Evolutionary conservation across 768 basidiomycete species (phyloP), one percentile per base, ranked within the genome.

Genomic region (Rhizopogon salebrosus): DNA sequence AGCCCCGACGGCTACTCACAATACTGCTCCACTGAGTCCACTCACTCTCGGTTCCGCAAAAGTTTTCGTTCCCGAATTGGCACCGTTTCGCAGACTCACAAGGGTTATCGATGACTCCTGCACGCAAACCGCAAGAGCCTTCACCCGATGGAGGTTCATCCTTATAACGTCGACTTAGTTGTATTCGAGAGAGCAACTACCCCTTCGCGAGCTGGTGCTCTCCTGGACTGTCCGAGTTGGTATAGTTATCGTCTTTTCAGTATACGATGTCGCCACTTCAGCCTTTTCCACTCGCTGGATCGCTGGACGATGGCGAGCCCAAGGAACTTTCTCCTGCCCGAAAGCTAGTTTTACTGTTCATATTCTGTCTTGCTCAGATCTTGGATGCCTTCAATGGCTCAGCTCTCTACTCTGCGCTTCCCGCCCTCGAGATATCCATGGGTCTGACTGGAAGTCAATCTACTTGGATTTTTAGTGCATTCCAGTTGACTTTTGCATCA

Each of bases 361-460:
- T 74, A 11, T 69, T 77, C 31, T 76, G 73, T 54, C 62, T 69
- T 20, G 70, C 75, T n/a, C 67, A 72, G 43, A 75, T 74, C 57
- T 59, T 76, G 49, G 77, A 78, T 34, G 61, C 70, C 14, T 74
- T 78, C 62, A 73, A 71, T 56, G 73, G 71, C 53, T 68, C 72
- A 16, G 65, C 72, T 24, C 63, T 74, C 20, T 70, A 73, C 41
- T 61, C 73, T 6, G 73, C 70, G 9, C 67, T 77, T 38, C 74
- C 75, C 14, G 60, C 62, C 26, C 64, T 77, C 27, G 56, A 63
- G 34, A 5, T 20, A 7, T 45, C 56, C 3, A 46, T 68, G 16
- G 42, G 54, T 24, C 62, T 66, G 20, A 60, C 55, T 20, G 43
- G 57, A 43, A 63, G 52, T 31, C 54, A 65, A 48, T 62, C 59